Base-by-base conservation (phyloP, 2,329 filamentous ascomycete genomes). In the Emmonsiellopsis sp. region DNA sequence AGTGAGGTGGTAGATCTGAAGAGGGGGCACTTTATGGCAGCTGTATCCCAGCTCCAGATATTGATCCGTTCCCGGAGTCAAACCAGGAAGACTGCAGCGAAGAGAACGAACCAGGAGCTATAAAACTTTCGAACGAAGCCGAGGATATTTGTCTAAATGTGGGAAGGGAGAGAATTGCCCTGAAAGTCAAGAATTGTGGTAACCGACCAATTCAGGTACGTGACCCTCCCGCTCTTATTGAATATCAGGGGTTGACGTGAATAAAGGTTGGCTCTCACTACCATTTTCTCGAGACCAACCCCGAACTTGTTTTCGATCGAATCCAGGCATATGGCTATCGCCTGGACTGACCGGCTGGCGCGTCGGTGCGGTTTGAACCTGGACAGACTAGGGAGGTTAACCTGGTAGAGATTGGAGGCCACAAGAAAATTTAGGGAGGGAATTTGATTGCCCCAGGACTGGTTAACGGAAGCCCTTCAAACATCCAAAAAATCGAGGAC, bases 251-350 rank as follows among this genome's bases (percentile, higher is more conserved):
- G 37, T 51, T 60, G 46, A 55, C 36, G 11, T 31, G 11, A 40
- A 6, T 21, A 10, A 61, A 84, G 80, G 78, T 88, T 55, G 92
- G 92, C 34, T 95, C 89, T 34, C 92, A 97, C 71, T 97, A 95
- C 69, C 92, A 96, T 71, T 95, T 97, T 68, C 83, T 95, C 64
- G 92, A 97, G 74, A 86, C 84, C n/a, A 97, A 97, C 70, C 88
- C 90, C 0, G 82, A 88, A 67, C 79, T 97, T 49, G 82, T 87
- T 57, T 97, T 97, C 68, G 92, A 97, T 71, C 87, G 92, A 31
- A 74, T 82, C 49, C 82, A 82, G 60, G 82, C 90, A 1, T 93
- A 93, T 64, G 92, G 92, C 5, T 95, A 82, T 71, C 81, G 90
- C 9, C 78, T 97, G 11, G 91, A 97, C 65, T 93, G 97, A 54